Base-by-base conservation (phyloP, 2,329 filamentous ascomycete genomes). In the Moelleriella libera region DNA sequence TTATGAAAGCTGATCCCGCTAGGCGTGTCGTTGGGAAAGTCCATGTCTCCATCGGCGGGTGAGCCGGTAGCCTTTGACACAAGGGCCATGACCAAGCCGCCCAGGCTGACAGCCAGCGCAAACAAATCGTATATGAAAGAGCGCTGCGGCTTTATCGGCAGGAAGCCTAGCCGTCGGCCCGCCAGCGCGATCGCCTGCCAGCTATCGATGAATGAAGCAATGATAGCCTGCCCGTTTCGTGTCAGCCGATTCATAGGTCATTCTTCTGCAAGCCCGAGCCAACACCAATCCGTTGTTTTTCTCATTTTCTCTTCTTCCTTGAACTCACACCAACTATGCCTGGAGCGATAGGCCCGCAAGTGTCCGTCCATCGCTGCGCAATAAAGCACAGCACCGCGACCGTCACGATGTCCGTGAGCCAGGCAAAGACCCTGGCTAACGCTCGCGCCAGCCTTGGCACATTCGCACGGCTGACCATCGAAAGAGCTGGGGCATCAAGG, bases 201-300 rank as follows among this genome's bases (percentile, higher is more conserved):
- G 54, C 61, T 65, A 44, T 67, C 64, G 46, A 63, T 63, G 52
- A 67, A 57, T 48, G 65, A 54, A 29, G 64, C 58, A 12, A 63
- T 54, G 45, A 54, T 52, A 6, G 37, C 43, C 48, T 45, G 30
- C 30, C 21, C 21, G 21, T 21, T 21, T 21, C 21, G 21, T 21
- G 21, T 21, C 21, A 21, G 21, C 2, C 21, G 21, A 21, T 21
- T 21, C 21, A 37, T 9, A 37, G 34, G 8, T 37, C 34, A 37
- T 5, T 12, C 5, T 37, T 8, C 34, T 37, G 12, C 34, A 37
- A 5, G 34, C 12, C 34, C 34, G 8, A 9, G 3, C 34, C 34
- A 12, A 37, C 34, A 12, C 8, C 34, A 32, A 29, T 32, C 30
- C n/a, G 8, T 21, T n/a, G 31, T 11, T n/a, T 21, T 21, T 21